Evolutionary conservation across 345 rosid genomes (phyloP).

Genomic region (Syzygium aqueum): DNA sequence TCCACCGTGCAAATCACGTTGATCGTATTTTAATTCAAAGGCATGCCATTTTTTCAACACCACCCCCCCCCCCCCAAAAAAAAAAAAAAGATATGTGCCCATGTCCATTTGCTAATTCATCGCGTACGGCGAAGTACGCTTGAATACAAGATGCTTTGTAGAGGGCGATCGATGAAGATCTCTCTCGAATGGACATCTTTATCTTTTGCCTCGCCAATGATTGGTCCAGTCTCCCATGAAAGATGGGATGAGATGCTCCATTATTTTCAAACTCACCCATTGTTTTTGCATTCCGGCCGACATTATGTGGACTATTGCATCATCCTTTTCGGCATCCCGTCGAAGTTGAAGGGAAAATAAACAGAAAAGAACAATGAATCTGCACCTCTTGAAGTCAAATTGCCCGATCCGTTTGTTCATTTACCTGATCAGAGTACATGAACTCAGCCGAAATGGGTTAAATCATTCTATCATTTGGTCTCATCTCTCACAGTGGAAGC

Average conservation of each 20-base stretch:
- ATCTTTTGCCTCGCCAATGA: neutral
- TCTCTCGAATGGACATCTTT: neutral
- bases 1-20: neutral
- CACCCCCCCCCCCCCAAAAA: neutral
- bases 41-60: neutral
- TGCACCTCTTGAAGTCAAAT: neutral
- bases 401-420: neutral
- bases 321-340: neutral
- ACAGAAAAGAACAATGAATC: neutral
- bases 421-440: neutral
- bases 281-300: neutral
- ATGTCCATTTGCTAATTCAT: neutral
- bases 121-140: neutral
- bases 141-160: neutral
- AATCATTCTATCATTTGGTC: neutral
- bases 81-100: neutral
- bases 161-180: neutral
- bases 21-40: neutral
- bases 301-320: neutral
- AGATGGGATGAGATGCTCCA: neutral
- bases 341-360: neutral
- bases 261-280: neutral
- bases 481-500: neutral
- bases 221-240: neutral
- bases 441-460: neutral